Evolutionary conservation across 2,329 filamentous ascomycete species (phyloP), one percentile per base, ranked within the genome.

Genomic region (Sphaerulina musiva): DNA sequence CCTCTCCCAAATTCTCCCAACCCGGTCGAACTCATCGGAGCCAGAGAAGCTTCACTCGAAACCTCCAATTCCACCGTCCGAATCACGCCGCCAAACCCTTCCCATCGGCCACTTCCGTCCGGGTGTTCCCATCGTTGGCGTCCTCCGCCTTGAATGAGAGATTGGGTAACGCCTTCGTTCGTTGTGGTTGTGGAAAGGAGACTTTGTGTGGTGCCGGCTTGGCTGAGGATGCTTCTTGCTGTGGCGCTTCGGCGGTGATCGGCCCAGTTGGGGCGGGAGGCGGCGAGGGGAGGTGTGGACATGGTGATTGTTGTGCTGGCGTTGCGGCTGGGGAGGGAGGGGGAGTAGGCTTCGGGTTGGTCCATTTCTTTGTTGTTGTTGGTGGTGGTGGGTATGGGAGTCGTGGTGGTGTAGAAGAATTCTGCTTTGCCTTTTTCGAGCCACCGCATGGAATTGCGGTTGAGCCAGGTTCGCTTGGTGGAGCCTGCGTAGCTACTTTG

Each of bases 11-110:
- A 58, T 12, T 58, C 56, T 29, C 50, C 53, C 10, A 38, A 17
- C 1, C 53, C 49, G 12, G 43, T 39, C 20, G 17, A 39, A 38
- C 26, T 46, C 31, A 23, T 54, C 11, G 54, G 46, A 2, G 54
- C 42, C 4, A 45, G 51, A 14, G 42, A 32, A 29, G 48, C 48
- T n/a, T 48, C 40, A 10, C 46, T 45, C 23, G 45, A 53, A 12
- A 59, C 55, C 38, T 57, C 57, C n/a, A 59, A 23, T 20, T 59
- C 55, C 0, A 57, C 36, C 2, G 55, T 59, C 44, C 55, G 55
- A 5, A 59, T 46, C 14, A 59, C 57, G 1, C 54, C 57, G n/a
- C 51, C 54, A 17, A 56, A 49, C 12, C 54, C 54, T 41, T 56
- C 57, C 51, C 54, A 54, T 17, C 51, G 41, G 41, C 57, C 57